These are phyloP conservation scores for Penicillium antarcticum DNA, from an alignment of 495 filamentous ascomycete genomes.

Conservation along the genomic window DNA sequence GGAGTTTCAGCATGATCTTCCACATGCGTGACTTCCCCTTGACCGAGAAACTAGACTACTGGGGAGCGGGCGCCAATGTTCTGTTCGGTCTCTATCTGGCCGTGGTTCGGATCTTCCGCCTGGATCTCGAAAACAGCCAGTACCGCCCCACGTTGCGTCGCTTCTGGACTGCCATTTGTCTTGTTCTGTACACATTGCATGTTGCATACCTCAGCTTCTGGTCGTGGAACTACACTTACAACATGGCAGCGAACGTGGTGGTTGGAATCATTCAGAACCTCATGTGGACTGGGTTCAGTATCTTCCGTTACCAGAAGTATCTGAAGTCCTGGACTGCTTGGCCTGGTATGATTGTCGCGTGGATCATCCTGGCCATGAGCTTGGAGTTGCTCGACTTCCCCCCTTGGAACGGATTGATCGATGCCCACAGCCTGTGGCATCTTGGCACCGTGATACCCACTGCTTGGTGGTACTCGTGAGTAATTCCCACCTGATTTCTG, in stretches of 20 bases:
- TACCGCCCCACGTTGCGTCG: conserved; percentile 58
- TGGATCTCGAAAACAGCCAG: conserved; percentile 60
- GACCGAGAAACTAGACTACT: conserved; percentile 96
- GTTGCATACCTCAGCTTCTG: conserved; percentile 80
- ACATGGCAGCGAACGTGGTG: conserved; percentile 91
- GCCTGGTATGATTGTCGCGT: conserved; percentile 90
- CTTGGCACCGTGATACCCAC: conserved; percentile 85
- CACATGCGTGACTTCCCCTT: conserved; percentile 80
- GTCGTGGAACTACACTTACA: conserved; percentile 94
- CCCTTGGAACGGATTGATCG: conserved; percentile 74
- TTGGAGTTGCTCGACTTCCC: conserved; percentile 93
- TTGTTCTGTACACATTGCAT: conserved; percentile 68
- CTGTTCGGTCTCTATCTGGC: conserved; percentile 88
- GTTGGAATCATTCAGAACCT: conserved; percentile 77
- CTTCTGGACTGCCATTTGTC: conserved; percentile 71
- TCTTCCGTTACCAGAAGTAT: conserved; percentile 65
- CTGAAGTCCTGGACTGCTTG: conserved; percentile 75
- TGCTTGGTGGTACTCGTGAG: conserved; percentile 94
- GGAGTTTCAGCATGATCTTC: conserved; percentile 86
- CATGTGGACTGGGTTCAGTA: conserved; percentile 84
- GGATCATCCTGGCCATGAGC: conserved; percentile 92
- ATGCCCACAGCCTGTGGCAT: conserved; percentile 98
- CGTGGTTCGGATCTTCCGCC: conserved; percentile 73
- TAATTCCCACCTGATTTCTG: conserved; percentile 16
- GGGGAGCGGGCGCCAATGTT: conserved; percentile 86